Percentiles rank a stretch among this genome's conserved stretches.
Conservation (phyloP, 805 yeast genomes). For the Monosporozyma servazzii region DNA sequence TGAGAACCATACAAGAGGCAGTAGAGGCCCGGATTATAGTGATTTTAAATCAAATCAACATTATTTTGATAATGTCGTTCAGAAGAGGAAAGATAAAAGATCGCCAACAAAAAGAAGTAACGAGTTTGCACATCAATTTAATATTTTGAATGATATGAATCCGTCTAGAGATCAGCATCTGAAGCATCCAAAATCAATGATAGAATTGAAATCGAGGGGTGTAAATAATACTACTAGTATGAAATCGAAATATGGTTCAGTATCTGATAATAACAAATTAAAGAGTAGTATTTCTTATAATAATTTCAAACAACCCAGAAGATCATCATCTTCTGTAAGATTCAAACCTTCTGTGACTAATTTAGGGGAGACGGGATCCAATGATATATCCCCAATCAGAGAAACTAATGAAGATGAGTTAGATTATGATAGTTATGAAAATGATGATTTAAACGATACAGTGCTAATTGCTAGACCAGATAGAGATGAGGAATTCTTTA, state of each 20-base stretch:
- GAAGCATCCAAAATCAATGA: conserved; percentile 28
- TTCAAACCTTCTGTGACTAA: conserved; percentile 25
- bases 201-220: conserved; percentile 16
- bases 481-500: background rate
- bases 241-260: background rate
- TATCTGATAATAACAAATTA: conserved; percentile 4
- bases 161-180: conserved; percentile 2
- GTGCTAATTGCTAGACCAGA: background rate
- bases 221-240: background rate
- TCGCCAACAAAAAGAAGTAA: conserved; percentile 5
- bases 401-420: conserved; percentile 9
- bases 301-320: conserved; percentile 16
- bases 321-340: conserved; percentile 11
- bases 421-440: background rate
- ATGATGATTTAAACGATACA: background rate
- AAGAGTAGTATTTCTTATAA: conserved; percentile 24
- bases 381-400: conserved; percentile 5
- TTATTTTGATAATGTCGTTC: background rate
- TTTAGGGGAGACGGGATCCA: background rate
- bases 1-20: background rate
- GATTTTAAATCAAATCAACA: background rate
- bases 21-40: background rate
- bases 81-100: background rate
- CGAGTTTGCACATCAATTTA: conserved; percentile 12
- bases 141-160: conserved; percentile 6